Percentiles rank a stretch among this genome's conserved stretches.
Conservation (phyloP, 257 asterid species). For the Przewalskia tangutica region DNA sequence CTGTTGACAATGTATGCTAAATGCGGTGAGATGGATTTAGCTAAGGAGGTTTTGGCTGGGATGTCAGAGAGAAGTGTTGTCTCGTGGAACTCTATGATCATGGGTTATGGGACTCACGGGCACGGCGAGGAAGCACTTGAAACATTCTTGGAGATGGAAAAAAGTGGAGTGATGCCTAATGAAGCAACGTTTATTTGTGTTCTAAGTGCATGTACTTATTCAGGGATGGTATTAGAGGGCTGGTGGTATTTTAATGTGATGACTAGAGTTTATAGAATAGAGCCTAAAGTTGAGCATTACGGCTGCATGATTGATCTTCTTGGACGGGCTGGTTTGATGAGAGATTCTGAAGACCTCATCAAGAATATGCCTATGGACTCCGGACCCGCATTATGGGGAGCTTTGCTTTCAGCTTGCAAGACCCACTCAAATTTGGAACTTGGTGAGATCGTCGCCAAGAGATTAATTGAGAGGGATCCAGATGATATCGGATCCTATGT, state of each 20-base stretch:
- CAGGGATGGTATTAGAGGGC: constrained; percentile 30
- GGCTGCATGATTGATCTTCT: constrained; percentile 39
- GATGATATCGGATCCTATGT: constrained; percentile 27
- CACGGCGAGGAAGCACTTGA: constrained; percentile 27
- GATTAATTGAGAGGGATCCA: constrained; percentile 22
- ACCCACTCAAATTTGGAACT: constrained; percentile 25
- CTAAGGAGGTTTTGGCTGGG: constrained; percentile 25
- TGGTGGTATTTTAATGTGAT: constrained; percentile 31
- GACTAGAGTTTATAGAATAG: constrained; percentile 19
- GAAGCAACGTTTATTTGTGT: constrained; percentile 28
- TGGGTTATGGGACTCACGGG: constrained; percentile 28
- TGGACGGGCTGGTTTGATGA: constrained; percentile 20
- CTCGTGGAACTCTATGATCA: constrained; percentile 38
- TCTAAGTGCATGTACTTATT: constrained; percentile 29
- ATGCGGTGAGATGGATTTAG: constrained; percentile 25
- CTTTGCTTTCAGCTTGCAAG: constrained; percentile 24
- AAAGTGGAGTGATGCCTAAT: constrained; percentile 24
- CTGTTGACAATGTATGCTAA: constrained; percentile 27
- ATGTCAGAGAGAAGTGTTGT: constrained; percentile 26
- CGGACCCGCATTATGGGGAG: constrained; percentile 18
- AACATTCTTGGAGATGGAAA: constrained; percentile 25
- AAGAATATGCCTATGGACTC: constrained; percentile 7
- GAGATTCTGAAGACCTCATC: constrained; percentile 21
- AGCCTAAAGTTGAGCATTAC: constrained; percentile 30
- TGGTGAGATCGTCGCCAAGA: constrained; percentile 23